Evolutionary conservation across 129 eudicot species (phyloP).

Genomic region (Solidago caesia): DNA sequence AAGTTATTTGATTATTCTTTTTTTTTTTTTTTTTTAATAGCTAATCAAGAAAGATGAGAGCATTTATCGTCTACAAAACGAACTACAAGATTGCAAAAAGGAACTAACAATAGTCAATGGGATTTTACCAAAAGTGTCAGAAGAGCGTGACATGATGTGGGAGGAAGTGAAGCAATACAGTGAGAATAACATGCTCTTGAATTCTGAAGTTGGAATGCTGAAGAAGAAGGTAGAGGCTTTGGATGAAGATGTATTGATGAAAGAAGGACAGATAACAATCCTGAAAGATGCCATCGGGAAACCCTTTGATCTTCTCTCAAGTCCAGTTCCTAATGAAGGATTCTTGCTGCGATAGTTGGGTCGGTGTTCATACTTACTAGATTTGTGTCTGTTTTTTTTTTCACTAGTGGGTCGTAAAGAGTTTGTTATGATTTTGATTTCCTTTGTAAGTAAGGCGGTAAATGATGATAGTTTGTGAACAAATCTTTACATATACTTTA

Average conservation of each 20-base stretch:
- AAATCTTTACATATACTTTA: conserved; percentile 18
- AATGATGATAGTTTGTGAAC: conserved; percentile 26
- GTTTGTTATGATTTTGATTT: conserved; percentile 23
- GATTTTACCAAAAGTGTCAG: conserved; percentile 72
- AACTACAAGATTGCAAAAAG: conserved; percentile 72
- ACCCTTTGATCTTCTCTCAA: conserved; percentile 73
- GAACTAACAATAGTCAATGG: conserved; percentile 61
- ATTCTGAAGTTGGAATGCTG: conserved; percentile 55
- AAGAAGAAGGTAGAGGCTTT: conserved; percentile 79
- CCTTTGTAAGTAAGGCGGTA: conserved; percentile 28
- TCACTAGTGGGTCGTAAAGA: conserved; percentile 12
- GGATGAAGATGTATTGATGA: conserved; percentile 80
- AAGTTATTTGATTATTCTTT: conserved; percentile 1
- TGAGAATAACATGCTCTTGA: conserved; percentile 81
- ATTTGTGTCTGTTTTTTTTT: conserved; percentile 18
- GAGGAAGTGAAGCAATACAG: conserved; percentile 67
- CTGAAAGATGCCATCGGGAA: conserved; percentile 76
- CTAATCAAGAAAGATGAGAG: conserved; percentile 81
- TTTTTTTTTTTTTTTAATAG: conserved; percentile 28
- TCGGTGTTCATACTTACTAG: neutral
- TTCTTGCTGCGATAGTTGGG: conserved; percentile 39
- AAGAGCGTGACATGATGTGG: conserved; percentile 94
- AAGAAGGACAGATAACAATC: conserved; percentile 94
- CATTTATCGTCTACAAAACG: conserved; percentile 58
- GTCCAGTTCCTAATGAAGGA: conserved; percentile 41